phyloP scores from a whole-genome alignment of 768 basidiomycete species.

The Lactarius sp. region DNA sequence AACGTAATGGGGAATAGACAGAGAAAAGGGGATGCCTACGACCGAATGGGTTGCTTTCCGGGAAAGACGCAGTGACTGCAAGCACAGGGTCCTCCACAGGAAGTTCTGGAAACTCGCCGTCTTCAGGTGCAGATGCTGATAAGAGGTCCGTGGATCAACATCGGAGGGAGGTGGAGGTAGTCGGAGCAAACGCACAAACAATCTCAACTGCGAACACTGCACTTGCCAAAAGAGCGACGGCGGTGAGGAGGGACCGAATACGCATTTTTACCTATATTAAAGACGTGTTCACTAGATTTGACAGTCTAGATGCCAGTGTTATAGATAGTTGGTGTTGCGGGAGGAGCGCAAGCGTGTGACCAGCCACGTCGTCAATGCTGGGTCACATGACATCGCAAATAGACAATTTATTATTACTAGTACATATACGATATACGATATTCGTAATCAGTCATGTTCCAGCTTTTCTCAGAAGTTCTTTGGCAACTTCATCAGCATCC shows the following conservation, averaged over 20 bases:
- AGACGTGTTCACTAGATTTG: not conserved
- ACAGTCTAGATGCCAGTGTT: not conserved
- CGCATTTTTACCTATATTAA: conserved; percentile 19
- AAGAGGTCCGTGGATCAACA: not conserved
- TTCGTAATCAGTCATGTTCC: conserved; percentile 11
- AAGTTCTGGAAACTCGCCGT: conserved; percentile 29
- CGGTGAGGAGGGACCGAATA: conserved; percentile 17
- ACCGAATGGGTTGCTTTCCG: conserved; percentile 68
- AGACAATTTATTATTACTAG: no score
- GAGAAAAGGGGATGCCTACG: conserved; percentile 45
- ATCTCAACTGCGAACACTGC: conserved; percentile 22
- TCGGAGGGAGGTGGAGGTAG: not conserved
- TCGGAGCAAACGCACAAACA: conserved; percentile 18
- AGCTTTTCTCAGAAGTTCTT: conserved; percentile 60
- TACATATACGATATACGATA: no score
- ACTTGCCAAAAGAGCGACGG: conserved; percentile 21
- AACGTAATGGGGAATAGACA: not conserved
- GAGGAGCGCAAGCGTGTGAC: no score
- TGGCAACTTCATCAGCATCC: conserved; percentile 67
- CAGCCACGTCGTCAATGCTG: conserved; percentile 17
- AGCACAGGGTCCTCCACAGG: conserved; percentile 48
- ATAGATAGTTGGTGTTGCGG: not conserved
- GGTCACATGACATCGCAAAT: conserved; percentile 16
- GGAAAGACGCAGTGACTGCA: conserved; percentile 50
- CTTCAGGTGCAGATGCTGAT: conserved; percentile 2